Evolutionary conservation across 352 stramenopile genomes (phyloP).

Genomic region (Thalassiosira delicatula): DNA sequence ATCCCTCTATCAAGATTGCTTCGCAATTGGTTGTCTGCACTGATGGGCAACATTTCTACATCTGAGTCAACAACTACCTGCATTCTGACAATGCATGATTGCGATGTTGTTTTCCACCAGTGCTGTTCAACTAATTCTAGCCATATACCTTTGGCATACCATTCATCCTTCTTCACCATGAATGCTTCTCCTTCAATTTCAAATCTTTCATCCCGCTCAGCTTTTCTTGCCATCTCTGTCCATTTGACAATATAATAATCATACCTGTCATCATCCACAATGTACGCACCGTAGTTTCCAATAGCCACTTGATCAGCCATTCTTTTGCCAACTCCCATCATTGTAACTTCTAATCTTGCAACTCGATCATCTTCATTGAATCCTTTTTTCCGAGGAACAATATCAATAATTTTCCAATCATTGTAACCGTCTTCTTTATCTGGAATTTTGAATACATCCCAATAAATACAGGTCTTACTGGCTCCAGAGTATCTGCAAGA

Average conservation of each 20-base stretch:
- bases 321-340: neutral
- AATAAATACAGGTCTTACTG: neutral
- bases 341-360: neutral
- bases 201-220: neutral
- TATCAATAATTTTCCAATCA: slow-evolving; percentile 1
- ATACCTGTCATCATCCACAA: slow-evolving; percentile 1
- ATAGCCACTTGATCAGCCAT: neutral
- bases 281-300: neutral
- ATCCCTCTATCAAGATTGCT: neutral
- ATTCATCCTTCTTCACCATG: neutral
- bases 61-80: no score
- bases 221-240: neutral
- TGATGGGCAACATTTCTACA: neutral
- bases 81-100: neutral
- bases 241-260: slow-evolving; percentile 12
- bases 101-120: neutral
- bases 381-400: neutral
- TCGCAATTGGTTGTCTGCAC: neutral
- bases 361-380: neutral
- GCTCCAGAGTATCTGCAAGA: neutral
- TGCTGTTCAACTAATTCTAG: neutral
- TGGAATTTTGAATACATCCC: slow-evolving; percentile 5
- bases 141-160: neutral
- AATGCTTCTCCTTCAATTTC: neutral
- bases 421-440: neutral